These are phyloP conservation scores for Magnaporthiopsis incrustans DNA, from an alignment of 2,329 filamentous ascomycete species.

Conservation along the genomic window DNA sequence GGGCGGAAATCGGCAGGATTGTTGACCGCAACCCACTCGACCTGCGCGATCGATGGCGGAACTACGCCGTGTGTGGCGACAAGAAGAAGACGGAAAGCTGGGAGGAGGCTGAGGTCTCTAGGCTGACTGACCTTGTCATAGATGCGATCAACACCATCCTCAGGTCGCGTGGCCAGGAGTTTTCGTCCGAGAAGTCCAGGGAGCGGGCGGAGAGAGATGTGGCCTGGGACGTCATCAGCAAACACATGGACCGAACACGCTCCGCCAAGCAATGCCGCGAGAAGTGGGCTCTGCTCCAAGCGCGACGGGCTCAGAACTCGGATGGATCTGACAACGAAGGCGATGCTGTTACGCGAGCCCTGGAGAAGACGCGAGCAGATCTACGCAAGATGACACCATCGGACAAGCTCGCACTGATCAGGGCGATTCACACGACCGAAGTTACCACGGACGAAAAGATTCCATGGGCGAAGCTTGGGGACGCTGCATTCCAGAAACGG, in stretches of 20 bases:
- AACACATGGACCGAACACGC: constrained; percentile 51
- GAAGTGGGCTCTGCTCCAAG: constrained; percentile 53
- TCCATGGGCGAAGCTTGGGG: constrained; percentile 35
- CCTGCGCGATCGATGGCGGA: constrained; percentile 61
- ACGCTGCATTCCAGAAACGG: constrained; percentile 9
- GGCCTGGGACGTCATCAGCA: constrained; percentile 58
- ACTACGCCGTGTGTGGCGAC: constrained; percentile 54
- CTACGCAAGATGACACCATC: constrained; percentile 31
- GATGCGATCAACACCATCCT: constrained; percentile 43
- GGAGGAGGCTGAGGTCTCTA: constrained; percentile 51
- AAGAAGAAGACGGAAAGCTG: constrained; percentile 47
- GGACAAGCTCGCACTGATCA: constrained; percentile 36
- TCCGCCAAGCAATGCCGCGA: constrained; percentile 59
- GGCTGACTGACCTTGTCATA: constrained; percentile 43
- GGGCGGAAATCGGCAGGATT: constrained; percentile 52
- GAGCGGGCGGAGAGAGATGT: constrained; percentile 45
- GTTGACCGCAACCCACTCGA: constrained; percentile 59
- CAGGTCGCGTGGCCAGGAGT: constrained; percentile 24
- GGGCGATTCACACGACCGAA: constrained; percentile 32
- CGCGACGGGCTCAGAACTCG: not conserved
- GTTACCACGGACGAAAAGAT: constrained; percentile 37
- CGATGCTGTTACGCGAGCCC: constrained; percentile 13
- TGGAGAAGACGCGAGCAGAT: constrained; percentile 34
- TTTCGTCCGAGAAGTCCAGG: constrained; percentile 17
- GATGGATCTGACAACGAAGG: constrained; percentile 12